phyloP scores from a whole-genome alignment of 2,329 filamentous ascomycete species.

The Arthrinium phaeospermum region DNA sequence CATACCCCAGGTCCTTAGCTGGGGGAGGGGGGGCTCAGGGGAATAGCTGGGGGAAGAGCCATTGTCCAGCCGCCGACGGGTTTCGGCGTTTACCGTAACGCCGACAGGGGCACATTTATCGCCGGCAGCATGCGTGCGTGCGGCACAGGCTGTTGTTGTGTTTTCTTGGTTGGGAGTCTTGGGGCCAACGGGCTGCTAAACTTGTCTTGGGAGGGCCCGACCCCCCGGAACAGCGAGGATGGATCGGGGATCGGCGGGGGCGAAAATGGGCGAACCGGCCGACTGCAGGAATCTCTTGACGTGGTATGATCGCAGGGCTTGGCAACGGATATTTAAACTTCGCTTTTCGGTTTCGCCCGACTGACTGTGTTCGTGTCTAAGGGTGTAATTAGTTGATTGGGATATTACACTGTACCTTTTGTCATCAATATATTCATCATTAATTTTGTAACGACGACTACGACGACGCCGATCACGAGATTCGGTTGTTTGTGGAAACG shows the following conservation, averaged over 20 bases:
- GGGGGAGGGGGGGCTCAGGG: too few species aligned
- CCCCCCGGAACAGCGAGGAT: not conserved
- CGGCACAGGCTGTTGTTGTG: not conserved
- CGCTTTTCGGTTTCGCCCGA: not conserved
- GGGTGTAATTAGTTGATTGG: not conserved
- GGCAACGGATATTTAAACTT: constrained; percentile 4
- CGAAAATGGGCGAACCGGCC: not conserved
- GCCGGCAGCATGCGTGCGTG: not conserved
- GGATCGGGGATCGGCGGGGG: not conserved
- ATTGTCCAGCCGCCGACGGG: not conserved
- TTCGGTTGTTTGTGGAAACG: too few species aligned
- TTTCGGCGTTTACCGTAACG: constrained; percentile 8
- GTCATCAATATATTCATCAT: not conserved
- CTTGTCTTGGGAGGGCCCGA: not conserved
- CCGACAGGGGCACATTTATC: not conserved
- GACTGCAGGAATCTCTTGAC: constrained; percentile 1
- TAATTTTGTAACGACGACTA: too few species aligned
- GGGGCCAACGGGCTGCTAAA: not conserved
- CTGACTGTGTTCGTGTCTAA: not conserved
- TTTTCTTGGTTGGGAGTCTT: not conserved
- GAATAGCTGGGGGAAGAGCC: not conserved
- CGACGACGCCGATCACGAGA: too few species aligned
- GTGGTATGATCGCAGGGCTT: not conserved
- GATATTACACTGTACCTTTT: not conserved
- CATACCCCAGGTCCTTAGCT: not conserved